phyloP scores from a whole-genome alignment of 768 basidiomycete genomes.

The Kwoniella sp. region DNA sequence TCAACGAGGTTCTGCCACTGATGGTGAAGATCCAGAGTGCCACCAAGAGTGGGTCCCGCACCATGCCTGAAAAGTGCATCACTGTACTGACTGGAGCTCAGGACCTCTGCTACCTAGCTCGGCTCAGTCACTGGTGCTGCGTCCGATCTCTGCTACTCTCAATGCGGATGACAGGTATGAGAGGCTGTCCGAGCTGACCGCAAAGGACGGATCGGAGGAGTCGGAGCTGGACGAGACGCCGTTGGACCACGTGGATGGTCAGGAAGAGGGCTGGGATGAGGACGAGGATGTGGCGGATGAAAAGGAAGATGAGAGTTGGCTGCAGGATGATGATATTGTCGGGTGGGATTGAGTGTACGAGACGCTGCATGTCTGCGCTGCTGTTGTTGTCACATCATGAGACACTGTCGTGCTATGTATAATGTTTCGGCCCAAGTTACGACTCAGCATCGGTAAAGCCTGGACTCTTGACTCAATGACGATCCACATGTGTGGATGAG shows the following conservation, averaged over 20 bases:
- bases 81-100: conserved; percentile 4
- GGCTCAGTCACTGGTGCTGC: conserved; percentile 21
- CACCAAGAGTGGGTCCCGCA: conserved; percentile 16
- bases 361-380: too few species aligned
- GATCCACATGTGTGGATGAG: too few species aligned
- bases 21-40: conserved; percentile 33
- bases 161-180: too few species aligned
- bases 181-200: conserved; percentile 11
- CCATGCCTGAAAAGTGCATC: neutral
- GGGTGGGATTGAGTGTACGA: conserved; percentile 39
- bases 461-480: too few species aligned
- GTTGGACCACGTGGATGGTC: conserved; percentile 22
- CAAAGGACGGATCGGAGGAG: conserved; percentile 13
- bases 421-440: too few species aligned
- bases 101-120: conserved; percentile 28
- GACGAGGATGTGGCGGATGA: conserved; percentile 2
- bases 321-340: conserved; percentile 37
- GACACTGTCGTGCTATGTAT: too few species aligned
- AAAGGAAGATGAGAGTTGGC: conserved; percentile 19
- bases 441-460: too few species aligned
- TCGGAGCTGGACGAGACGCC: conserved; percentile 10
- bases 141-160: conserved; percentile 16
- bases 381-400: too few species aligned
- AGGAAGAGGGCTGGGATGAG: conserved; percentile 26
- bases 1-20: conserved; percentile 42